A percentile compares a stretch with the other conserved stretches of the same genome.
These are phyloP conservation scores for Eragrostis tef DNA, from an alignment of 202 grass and related monocot species.

Conservation along the genomic window DNA sequence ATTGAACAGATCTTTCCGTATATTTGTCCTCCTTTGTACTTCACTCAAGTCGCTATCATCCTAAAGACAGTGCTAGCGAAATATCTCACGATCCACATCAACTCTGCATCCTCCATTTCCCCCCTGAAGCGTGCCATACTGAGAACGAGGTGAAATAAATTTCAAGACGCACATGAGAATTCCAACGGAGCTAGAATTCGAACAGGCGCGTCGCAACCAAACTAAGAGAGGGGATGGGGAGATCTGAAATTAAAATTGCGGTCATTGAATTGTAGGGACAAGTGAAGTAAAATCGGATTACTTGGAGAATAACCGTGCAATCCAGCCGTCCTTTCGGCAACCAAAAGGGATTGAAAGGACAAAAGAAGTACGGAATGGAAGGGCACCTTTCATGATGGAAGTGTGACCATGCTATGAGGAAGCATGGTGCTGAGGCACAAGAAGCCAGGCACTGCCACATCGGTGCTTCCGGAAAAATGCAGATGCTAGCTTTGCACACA, in stretches of 20 bases:
- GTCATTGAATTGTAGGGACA: background rate
- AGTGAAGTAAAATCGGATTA: background rate
- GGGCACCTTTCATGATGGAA: slow-evolving; percentile 36
- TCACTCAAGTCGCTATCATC: slow-evolving; percentile 15
- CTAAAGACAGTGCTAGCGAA: slow-evolving; percentile 19
- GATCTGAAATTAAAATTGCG: background rate
- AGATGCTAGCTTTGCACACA: slow-evolving; percentile 22
- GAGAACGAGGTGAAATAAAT: too few species aligned
- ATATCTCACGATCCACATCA: background rate
- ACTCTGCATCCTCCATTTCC: background rate
- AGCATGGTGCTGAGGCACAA: slow-evolving; percentile 35
- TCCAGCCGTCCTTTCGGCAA: background rate
- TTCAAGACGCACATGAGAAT: too few species aligned
- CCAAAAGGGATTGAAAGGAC: slow-evolving; percentile 32
- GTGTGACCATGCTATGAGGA: slow-evolving; percentile 7
- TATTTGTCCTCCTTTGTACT: slow-evolving; percentile 29
- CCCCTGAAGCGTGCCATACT: too few species aligned
- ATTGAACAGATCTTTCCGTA: slow-evolving; percentile 10
- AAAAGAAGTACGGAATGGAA: background rate
- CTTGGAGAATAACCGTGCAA: slow-evolving; percentile 14
- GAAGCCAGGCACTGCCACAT: background rate
- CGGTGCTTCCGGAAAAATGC: background rate
- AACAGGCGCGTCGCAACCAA: background rate
- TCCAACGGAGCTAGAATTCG: too few species aligned
- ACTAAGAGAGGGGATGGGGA: background rate